These are phyloP conservation scores for Gaillardinia entomophila DNA, from an alignment of 805 yeast species.

Conservation along the genomic window DNA sequence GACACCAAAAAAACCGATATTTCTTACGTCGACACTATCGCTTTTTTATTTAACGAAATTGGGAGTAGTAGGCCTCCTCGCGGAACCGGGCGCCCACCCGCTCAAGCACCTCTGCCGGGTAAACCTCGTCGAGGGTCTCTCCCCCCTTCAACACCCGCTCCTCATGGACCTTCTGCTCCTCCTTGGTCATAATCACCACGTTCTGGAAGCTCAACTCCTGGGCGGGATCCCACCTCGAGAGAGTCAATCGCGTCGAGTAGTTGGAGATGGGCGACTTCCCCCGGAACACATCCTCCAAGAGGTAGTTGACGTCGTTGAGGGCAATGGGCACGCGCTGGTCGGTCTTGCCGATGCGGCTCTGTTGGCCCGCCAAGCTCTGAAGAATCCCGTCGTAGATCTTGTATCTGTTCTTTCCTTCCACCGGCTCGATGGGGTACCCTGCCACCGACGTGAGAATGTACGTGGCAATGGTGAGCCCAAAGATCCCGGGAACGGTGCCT, in stretches of 20 bases:
- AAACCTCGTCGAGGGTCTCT: slow-evolving; percentile 58
- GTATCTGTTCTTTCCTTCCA: slow-evolving; percentile 83
- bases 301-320: slow-evolving; percentile 67
- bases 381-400: slow-evolving; percentile 80
- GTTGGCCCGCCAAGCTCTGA: slow-evolving; percentile 83
- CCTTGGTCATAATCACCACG: slow-evolving; percentile 81
- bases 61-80: slow-evolving; percentile 70
- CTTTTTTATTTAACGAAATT: slow-evolving; percentile 41
- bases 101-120: slow-evolving; percentile 51
- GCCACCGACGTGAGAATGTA: slow-evolving; percentile 72
- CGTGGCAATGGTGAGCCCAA: slow-evolving; percentile 87
- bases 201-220: slow-evolving; percentile 66
- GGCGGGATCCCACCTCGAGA: slow-evolving; percentile 79
- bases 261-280: slow-evolving; percentile 89
- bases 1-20: too few relatives aligned
- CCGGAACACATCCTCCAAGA: slow-evolving; percentile 86
- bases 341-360: slow-evolving; percentile 64
- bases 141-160: slow-evolving; percentile 64
- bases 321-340: slow-evolving; percentile 77
- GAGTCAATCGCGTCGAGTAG: slow-evolving; percentile 69
- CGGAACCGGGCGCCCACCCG: slow-evolving; percentile 57
- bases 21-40: not conserved
- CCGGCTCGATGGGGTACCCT: slow-evolving; percentile 87
- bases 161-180: slow-evolving; percentile 81
- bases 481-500: slow-evolving; percentile 96